phyloP scores from a whole-genome alignment of 768 basidiomycete genomes.

The Exsudoporus frostii region DNA sequence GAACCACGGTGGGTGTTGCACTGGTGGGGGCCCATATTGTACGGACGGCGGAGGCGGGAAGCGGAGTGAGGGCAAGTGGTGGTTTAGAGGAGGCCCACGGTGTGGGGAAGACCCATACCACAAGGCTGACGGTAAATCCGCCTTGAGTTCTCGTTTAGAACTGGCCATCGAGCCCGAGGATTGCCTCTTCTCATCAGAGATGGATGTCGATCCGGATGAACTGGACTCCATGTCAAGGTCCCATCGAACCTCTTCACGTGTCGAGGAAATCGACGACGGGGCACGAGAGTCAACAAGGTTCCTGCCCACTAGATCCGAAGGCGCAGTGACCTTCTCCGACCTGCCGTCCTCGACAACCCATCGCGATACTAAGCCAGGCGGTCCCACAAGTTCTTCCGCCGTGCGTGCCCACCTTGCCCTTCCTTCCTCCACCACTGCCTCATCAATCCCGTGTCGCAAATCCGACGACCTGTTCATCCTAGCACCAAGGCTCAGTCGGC shows the following conservation, averaged over 20 bases:
- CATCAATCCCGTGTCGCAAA: slow-evolving; percentile 17
- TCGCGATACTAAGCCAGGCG: slow-evolving; percentile 9
- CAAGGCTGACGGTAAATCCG: slow-evolving; percentile 14
- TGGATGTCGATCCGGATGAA: neutral
- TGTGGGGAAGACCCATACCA: slow-evolving; percentile 7
- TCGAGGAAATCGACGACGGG: neutral
- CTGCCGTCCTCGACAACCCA: neutral
- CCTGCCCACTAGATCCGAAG: neutral
- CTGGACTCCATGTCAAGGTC: slow-evolving; percentile 6
- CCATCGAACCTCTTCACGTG: slow-evolving; percentile 11
- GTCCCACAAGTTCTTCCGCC: slow-evolving; percentile 22
- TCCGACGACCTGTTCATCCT: neutral
- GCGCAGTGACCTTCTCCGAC: neutral
- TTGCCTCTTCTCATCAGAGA: neutral
- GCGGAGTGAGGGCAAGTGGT: slow-evolving; percentile 6
- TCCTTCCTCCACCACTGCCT: slow-evolving; percentile 25
- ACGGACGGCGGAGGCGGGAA: slow-evolving; percentile 11
- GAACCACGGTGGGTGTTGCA: slow-evolving; percentile 16
- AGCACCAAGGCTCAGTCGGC: neutral
- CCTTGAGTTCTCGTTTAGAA: slow-evolving; percentile 2
- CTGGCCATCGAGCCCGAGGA: neutral
- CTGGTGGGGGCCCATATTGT: slow-evolving; percentile 12
- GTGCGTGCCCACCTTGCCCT: slow-evolving; percentile 17
- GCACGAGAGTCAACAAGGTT: neutral
- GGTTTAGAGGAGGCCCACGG: slow-evolving; percentile 2